phyloP scores from a whole-genome alignment of 169 alveolate species.

The Condylostoma magnum region DNA sequence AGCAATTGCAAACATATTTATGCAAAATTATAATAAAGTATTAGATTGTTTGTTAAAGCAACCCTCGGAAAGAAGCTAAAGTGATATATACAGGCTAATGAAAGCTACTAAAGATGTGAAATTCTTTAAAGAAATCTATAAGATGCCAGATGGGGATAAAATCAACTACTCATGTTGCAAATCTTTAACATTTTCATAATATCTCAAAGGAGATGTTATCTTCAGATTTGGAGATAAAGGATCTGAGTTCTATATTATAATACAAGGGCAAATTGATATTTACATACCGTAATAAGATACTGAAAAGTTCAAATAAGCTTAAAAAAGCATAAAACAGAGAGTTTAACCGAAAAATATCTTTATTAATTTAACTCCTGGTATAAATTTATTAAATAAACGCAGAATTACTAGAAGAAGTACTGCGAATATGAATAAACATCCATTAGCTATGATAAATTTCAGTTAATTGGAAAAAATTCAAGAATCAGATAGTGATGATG shows the following conservation, averaged over 20 bases:
- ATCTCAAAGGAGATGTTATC: not conserved
- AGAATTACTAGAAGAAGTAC: no score
- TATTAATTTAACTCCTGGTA: no score
- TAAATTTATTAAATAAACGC: no score
- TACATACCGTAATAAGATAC: not conserved
- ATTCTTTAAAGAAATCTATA: slow-evolving; percentile 15
- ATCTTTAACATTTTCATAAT: not conserved
- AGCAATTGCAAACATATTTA: no score
- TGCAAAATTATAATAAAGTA: no score
- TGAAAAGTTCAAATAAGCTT: no score
- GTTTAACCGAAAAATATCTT: no score
- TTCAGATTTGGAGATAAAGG: slow-evolving; percentile 20
- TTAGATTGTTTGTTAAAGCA: no score
- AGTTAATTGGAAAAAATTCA: not conserved
- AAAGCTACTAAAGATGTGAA: not conserved
- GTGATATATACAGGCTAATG: not conserved
- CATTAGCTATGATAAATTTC: no score
- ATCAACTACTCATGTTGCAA: slow-evolving; percentile 9
- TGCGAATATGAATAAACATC: no score
- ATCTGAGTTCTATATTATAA: not conserved
- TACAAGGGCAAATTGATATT: slow-evolving; percentile 13
- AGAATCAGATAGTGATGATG: not conserved
- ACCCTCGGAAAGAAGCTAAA: not conserved
- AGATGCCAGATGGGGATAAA: not conserved
- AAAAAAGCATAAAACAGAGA: no score